Base-by-base conservation (phyloP, 2,329 filamentous ascomycete species). In the Septoria linicola region DNA sequence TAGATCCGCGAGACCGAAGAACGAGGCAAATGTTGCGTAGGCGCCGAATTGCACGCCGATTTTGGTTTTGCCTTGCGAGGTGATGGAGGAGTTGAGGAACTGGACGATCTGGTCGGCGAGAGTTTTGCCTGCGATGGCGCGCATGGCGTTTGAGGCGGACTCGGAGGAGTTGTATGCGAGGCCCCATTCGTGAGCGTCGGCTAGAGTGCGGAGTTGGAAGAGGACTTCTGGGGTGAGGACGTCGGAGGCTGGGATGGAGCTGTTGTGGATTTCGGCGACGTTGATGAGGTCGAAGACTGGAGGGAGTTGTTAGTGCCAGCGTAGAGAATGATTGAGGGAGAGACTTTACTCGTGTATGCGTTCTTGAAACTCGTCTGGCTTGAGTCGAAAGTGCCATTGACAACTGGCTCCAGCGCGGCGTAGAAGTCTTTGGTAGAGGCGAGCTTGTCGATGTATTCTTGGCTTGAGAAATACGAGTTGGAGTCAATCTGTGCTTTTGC, bases 131-230 rank as follows among this genome's bases (percentile, higher is more conserved):
- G 70, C 65, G 41, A 78, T 67, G 49, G 75, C 72, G 42, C 76
- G 73, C 49, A 70, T 68, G 56, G 69, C 37, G 7, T 16, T n/a
- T 21, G 44, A 16, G 7, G 44, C 39, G 10, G 23, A 27, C 67
- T 72, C 72, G 37, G 79, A 73, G 58, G 74, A 71, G 73, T 95
- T 92, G 80, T 86, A 95, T 46, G 88, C 88, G 11, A 93, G 82
- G 64, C 84, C 85, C 76, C 81, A 95, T 70, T 96, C 87, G 69
- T 93, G 88, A 52, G 76, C 73, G 67, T 91, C 83, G 60, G 91
- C 90, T 25, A 93, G 81, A n/a, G 80, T 79, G 61, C 80, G 78
- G 50, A 93, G 80, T 66, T 87, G 81, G 61, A 73, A 67, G 49
- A 89, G 74, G 20, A 79, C 78, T 1, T 76, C 72, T 31, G 73